Conservation (phyloP, 2,329 filamentous ascomycete genomes). For the Fusarium piperis region DNA sequence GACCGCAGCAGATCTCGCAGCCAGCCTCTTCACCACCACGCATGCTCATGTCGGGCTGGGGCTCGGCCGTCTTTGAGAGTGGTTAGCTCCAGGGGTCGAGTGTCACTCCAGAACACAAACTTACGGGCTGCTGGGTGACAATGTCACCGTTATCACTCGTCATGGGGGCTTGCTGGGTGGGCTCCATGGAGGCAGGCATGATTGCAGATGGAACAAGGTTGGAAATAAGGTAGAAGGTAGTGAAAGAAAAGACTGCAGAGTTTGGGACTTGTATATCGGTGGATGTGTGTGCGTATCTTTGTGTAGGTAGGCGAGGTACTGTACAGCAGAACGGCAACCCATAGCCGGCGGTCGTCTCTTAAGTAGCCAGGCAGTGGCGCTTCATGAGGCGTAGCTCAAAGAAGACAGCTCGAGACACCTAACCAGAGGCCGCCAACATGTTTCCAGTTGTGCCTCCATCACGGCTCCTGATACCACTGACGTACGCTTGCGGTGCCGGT, state of each 20-base stretch:
- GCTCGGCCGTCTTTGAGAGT: slow-evolving; percentile 47
- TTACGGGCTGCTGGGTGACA: slow-evolving; percentile 55
- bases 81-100: neutral
- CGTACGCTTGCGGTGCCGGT: slow-evolving; percentile 31
- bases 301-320: neutral
- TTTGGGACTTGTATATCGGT: slow-evolving; percentile 15
- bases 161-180: slow-evolving; percentile 57
- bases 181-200: slow-evolving; percentile 55
- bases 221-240: neutral
- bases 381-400: slow-evolving; percentile 24
- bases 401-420: neutral
- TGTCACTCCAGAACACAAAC: slow-evolving; percentile 24
- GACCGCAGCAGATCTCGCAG: slow-evolving; percentile 57
- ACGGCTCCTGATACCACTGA: slow-evolving; percentile 8
- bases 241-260: slow-evolving; percentile 3
- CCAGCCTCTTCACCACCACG: slow-evolving; percentile 58
- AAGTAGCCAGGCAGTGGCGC: slow-evolving; percentile 22
- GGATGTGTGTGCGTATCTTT: slow-evolving; percentile 12
- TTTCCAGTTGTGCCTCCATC: neutral
- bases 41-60: slow-evolving; percentile 55
- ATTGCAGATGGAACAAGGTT: slow-evolving; percentile 28
- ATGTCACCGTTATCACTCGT: slow-evolving; percentile 48
- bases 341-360: slow-evolving; percentile 25
- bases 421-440: slow-evolving; percentile 1
- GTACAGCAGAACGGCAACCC: slow-evolving; percentile 12